Conservation (phyloP, 2,329 filamentous ascomycete species). For the Penicillium sp. region DNA sequence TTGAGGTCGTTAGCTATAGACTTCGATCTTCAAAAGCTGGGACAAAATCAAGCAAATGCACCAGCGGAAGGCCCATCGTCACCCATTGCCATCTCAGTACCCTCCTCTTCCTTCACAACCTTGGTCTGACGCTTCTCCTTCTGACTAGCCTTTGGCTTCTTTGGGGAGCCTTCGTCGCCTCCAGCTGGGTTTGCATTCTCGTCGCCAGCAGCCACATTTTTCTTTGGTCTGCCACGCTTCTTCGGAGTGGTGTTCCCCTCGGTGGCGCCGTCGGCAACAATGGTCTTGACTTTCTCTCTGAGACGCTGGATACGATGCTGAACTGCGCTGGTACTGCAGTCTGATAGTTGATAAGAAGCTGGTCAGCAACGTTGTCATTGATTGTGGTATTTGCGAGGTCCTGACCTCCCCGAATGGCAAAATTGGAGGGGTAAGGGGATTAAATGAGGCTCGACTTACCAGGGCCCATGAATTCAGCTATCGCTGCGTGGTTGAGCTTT, state of each 20-base stretch:
- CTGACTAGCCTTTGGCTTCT: not conserved
- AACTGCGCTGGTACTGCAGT: slow-evolving; percentile 28
- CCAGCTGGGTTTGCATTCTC: not conserved
- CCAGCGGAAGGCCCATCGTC: not conserved
- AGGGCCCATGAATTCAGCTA: slow-evolving; percentile 31
- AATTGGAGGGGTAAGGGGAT: not conserved
- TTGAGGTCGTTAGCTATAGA: not conserved
- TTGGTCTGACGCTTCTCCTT: not conserved
- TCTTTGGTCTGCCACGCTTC: slow-evolving; percentile 13
- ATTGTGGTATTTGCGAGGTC: no score
- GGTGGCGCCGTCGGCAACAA: not conserved
- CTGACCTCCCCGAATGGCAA: not conserved
- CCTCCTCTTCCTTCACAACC: not conserved
- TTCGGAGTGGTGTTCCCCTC: not conserved
- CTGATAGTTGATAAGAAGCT: slow-evolving; percentile 16
- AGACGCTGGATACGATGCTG: slow-evolving; percentile 31
- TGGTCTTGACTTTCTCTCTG: slow-evolving; percentile 19
- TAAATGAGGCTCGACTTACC: slow-evolving; percentile 18
- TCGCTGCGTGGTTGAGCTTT: slow-evolving; percentile 26
- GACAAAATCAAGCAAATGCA: not conserved
- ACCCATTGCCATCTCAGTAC: not conserved
- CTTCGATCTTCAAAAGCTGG: not conserved
- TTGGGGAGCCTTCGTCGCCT: not conserved
- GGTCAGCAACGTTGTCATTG: not conserved
- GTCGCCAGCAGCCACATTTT: not conserved